Evolutionary conservation across 208 protist species (phyloP).

Genomic region (Trypanosoma congolense): DNA sequence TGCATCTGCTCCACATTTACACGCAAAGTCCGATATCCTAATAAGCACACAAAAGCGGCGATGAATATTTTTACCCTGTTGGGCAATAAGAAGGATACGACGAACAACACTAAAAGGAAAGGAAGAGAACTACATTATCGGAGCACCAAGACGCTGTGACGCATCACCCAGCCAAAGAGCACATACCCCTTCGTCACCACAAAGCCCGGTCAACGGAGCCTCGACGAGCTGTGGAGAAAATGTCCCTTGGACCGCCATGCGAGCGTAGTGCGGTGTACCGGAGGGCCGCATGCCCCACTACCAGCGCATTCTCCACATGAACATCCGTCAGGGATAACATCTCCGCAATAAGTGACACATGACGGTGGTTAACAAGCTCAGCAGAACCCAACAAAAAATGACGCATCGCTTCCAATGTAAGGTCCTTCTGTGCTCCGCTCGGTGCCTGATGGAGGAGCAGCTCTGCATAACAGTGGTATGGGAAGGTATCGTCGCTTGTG

Average conservation of each 20-base stretch:
- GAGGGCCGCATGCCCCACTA: conserved; percentile 42
- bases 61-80: no score
- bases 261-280: conserved; percentile 27
- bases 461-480: conserved; percentile 32
- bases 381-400: conserved; percentile 36
- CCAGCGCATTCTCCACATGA: conserved; percentile 45
- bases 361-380: conserved; percentile 18
- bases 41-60: no score
- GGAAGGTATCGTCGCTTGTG: conserved; percentile 18
- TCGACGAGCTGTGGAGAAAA: not conserved
- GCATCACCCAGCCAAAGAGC: not conserved
- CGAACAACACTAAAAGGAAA: no score
- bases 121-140: no score
- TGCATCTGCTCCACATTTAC: no score
- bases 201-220: not conserved
- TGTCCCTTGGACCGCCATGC: not conserved
- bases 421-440: conserved; percentile 17
- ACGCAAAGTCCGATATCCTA: no score
- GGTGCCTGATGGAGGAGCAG: conserved; percentile 38
- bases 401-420: conserved; percentile 49
- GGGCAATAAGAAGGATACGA: no score
- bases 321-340: conserved; percentile 43
- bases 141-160: no score
- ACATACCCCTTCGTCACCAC: not conserved
- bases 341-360: conserved; percentile 26